Evolutionary conservation across 768 basidiomycete species (phyloP), one percentile per base, ranked within the genome.

Genomic region (Psilocybe tampanensis): DNA sequence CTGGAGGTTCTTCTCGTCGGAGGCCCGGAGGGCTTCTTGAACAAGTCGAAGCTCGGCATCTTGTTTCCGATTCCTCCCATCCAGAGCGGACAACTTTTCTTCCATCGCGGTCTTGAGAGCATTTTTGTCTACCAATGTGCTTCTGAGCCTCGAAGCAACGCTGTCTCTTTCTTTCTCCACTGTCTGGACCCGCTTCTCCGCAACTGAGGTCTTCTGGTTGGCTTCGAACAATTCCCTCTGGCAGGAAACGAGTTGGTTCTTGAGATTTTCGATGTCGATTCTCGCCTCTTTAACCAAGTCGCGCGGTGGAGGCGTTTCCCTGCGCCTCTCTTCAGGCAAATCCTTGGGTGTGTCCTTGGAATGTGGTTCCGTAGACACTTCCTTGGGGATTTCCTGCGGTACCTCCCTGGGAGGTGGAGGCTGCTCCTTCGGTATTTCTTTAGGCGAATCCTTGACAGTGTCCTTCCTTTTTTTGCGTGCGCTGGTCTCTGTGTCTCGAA

Each of bases 1-100:
- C 39, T 64, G 54, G 13, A 22, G 33, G 34, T 65, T 61, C 26
- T 65, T 68, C 13, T 49, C 55, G 44, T 70, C 68, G 6, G 62
- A 39, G 34, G 54, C 56, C 12, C 50, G 52, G 19, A 70, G 52
- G 22, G 64, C 56, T 0, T 50, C 55, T n/a, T 63, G 54, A 13
- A 61, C 19, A 1, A 29, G 42, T n/a, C 50, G 49, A 2, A 58
- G 19, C 24, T 58, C 59, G 1, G 53, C 56, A 21, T 63, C 59
- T 24, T 53, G 59, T 43, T 39, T 52, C 47, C 47, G 34, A 44
- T 45, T 44, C 9, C 33, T 45, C 23, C 42, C 54, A 33, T 63
- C 56, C 11, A 63, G 45, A 8, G 57, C 56, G 24, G 26, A 12
- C 19, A 60, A 23, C 23, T 33, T 34, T 23, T 32, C 24, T 19